Base-by-base conservation (phyloP, 2,329 filamentous ascomycete genomes). In the Eutypella sp. region DNA sequence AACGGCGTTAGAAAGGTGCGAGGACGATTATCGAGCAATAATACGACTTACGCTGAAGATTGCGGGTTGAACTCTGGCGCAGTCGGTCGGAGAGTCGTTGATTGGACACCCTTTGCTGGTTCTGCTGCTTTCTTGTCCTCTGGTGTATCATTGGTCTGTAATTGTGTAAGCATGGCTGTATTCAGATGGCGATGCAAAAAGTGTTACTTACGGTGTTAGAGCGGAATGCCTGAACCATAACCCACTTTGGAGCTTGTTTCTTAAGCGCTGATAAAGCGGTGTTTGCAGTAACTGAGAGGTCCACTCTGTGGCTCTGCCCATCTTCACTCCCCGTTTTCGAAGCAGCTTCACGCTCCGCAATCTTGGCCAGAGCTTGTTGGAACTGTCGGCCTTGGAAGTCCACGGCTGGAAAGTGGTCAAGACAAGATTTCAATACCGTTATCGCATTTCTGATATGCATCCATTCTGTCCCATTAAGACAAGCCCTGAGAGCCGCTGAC, bases 381-480 rank as follows among this genome's bases (percentile, higher is more conserved):
- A 85, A 82, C 54, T 79, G 77, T 33, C 73, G 75, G 27, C 89
- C 93, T 76, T 95, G 92, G 65, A 89, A 93, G 60, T 95, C 89
- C 47, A 97, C 81, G 15, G 84, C 85, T 4, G 93, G 95, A 74
- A 96, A 99, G 58, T 83, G 78, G 42, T 89, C 82, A 20, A 89
- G 79, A 40, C 96, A 76, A 10, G 81, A 78, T 62, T 93, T 95
- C 48, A 99, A 74, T 4, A 97, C 77, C 47, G 87, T 93, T 55
- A 97, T 95, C 38, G 90, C 89, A 63, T 99, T 99, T 45, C 92
- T 84, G 62, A 97, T 95, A 65, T 96, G 91, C 86, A 96, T 96
- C 79, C 93, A 99, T 67, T 97, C 92, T 25, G 81, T 83, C 23
- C 85, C 85, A 16, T 82, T 81, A 40, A 99, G 75, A 62, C 92